Evolutionary conservation across 1,284 basidiomycete species (phyloP), one percentile per base, ranked within the genome.

Genomic region (Cyathus olla): DNA sequence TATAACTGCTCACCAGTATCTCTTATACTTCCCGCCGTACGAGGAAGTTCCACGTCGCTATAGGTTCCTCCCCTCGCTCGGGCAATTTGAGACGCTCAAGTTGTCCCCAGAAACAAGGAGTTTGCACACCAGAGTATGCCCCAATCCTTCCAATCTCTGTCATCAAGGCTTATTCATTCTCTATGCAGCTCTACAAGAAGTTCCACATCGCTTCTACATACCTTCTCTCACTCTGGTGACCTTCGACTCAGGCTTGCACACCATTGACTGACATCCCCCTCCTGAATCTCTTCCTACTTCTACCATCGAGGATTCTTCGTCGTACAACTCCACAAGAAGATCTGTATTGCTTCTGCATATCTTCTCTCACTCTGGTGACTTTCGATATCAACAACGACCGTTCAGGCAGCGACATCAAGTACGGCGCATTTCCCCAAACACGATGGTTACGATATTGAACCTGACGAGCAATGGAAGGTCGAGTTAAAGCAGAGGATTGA

Each of bases 391-490:
- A 72, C 80, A 55, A 59, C 74, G 56, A 60, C 70, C 55, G 65
- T 68, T 51, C 63, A 63, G 61, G 64, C 63, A 57, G 63, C 71
- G 60, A 66, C 70, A 62, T 66, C 71, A 62, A 62, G 61, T 29
- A 56, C 62, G 39, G 60, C 57, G 39, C 15, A 61, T 42, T 55
- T 60, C 47, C 50, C 48, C 57, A 64, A 57, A 50, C 47, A 61
- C 59, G 66, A 73, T 71, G 64, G 27, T 46, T 61, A 72, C 55
- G 82, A 86, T 71, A 66, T 83, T 57, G 87, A 89, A 66, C 86
- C 85, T 3, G 83, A 87, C 72, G 80, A 83, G 6, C 73, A 79
- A 59, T 89, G 87, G 87, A 88, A 87, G 68, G 69, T 63, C 26
- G 61, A 65, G 1, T 74, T 86, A 61, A 77, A 70, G 65, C 66